Evolutionary conservation across 305 asterid species (phyloP).

Genomic region (Nicotiana rustica): DNA sequence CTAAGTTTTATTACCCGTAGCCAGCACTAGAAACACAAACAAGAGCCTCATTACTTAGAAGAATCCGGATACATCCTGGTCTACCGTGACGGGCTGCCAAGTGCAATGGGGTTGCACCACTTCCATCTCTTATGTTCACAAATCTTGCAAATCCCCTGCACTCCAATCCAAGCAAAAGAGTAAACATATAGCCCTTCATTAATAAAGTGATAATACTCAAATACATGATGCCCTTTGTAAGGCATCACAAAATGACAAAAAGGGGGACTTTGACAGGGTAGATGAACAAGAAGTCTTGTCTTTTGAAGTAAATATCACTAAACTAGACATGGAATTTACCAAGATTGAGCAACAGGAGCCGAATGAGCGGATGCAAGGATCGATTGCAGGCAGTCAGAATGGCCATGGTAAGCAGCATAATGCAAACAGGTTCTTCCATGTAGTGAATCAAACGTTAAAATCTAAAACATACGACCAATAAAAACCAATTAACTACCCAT

Average conservation of each 20-base stretch:
- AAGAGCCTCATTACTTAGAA: conserved; percentile 79
- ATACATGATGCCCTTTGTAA: neutral
- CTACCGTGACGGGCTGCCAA: conserved; percentile 79
- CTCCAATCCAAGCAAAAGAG: conserved; percentile 39
- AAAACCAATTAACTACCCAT: conserved; percentile 38
- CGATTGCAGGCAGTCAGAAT: conserved; percentile 70
- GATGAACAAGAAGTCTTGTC: neutral
- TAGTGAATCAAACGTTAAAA: conserved; percentile 76
- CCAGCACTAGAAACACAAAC: conserved; percentile 81
- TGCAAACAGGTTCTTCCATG: conserved; percentile 85
- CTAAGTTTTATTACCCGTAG: conserved; percentile 53
- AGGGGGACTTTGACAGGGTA: neutral
- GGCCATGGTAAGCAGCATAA: conserved; percentile 90
- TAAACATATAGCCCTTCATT: conserved; percentile 25
- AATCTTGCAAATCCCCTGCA: conserved; percentile 92
- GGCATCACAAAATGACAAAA: neutral
- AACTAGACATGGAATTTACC: conserved; percentile 47
- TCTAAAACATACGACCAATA: conserved; percentile 48
- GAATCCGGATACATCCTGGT: conserved; percentile 64
- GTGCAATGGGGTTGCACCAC: conserved; percentile 89
- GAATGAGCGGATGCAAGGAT: conserved; percentile 77
- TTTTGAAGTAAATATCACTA: neutral
- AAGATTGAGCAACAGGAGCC: conserved; percentile 71
- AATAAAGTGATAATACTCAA: neutral
- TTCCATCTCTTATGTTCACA: conserved; percentile 77